phyloP scores from a whole-genome alignment of 768 basidiomycete species.

The Sistotremastrum niveocremeum region DNA sequence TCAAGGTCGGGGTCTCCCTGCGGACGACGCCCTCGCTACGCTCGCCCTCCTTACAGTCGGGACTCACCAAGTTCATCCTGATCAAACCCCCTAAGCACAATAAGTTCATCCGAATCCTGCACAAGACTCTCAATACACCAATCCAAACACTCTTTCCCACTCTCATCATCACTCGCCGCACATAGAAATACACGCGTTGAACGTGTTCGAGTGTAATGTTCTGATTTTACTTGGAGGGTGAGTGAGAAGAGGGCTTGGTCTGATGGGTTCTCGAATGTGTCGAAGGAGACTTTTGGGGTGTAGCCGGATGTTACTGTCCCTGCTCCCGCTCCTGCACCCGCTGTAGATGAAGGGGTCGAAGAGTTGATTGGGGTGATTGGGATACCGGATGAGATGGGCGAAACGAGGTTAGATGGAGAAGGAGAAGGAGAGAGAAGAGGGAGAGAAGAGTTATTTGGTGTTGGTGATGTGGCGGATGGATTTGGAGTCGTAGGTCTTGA shows the following conservation, averaged over 20 bases:
- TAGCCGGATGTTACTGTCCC: slow-evolving; percentile 3
- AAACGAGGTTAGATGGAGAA: neutral
- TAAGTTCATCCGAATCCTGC: slow-evolving; percentile 83
- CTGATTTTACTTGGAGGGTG: slow-evolving; percentile 73
- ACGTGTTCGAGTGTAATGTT: slow-evolving; percentile 60
- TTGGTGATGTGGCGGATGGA: no score
- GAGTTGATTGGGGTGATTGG: neutral
- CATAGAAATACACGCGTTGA: slow-evolving; percentile 83
- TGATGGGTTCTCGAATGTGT: slow-evolving; percentile 72
- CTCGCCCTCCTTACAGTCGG: neutral
- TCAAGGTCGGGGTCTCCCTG: neutral
- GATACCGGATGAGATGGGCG: slow-evolving; percentile 1
- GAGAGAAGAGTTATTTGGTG: no score
- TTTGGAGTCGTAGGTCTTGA: no score
- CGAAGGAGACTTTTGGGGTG: slow-evolving; percentile 70
- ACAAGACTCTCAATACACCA: slow-evolving; percentile 82
- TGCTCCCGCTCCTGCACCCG: no score
- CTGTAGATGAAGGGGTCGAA: no score
- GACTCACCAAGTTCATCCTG: slow-evolving; percentile 66
- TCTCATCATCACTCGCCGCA: slow-evolving; percentile 80
- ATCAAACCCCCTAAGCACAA: slow-evolving; percentile 84
- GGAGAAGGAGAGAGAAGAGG: neutral
- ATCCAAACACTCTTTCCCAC: slow-evolving; percentile 75
- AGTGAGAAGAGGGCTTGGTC: slow-evolving; percentile 74
- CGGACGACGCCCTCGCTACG: no score